Base-by-base conservation (phyloP, 2,329 filamentous ascomycete genomes). In the Talaromyces verruculosus region DNA sequence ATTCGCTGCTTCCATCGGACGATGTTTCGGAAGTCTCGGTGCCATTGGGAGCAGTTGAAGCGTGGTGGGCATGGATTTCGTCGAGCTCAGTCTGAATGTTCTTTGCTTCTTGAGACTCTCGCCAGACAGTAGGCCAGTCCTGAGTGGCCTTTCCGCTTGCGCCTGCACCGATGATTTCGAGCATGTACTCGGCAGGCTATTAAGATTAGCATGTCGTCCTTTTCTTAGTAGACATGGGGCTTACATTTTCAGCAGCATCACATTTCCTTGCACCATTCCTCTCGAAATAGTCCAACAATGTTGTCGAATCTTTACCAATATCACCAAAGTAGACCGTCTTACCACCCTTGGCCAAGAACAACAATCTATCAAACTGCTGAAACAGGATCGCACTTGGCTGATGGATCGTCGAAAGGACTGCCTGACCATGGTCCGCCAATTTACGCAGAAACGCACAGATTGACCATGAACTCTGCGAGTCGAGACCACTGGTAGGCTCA, bases 331-430 rank as follows among this genome's bases (percentile, higher is more conserved):
- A 90, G 0, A 89, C 86, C 0, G 87, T 89, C 72, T 84, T 87
- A 0, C 88, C 88, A 13, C 88, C 88, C 60, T 83, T 83, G 1
- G 86, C 86, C 0, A 90, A 80, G 72, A 90, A 87, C 0, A 89
- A 77, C 0, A 89, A 75, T 0, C 82, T 80, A 68, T 89, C 87
- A 59, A 89, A 97, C 67, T 91, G 88, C 76, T 96, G 91, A 82
- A 97, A 96, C 57, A 97, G 84, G 82, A 96, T 91, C 45, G 92
- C 92, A 13, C 91, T 94, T 15, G 93, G 93, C 76, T 97, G 93
- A 76, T 97, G 93, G 67, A 97, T 96, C 0, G 93, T 97, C 79
- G 92, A 96, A 15, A 97, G 86, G 73, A 97, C 89, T 28, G 93
- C 92, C 76, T 95, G 92, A 10, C 93, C 93, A 65, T 87, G 89